Percentiles rank a stretch among this genome's conserved stretches.
Evolutionary conservation across 495 filamentous ascomycete genomes (phyloP).

Genomic region (Achaetomiella virescens): DNA sequence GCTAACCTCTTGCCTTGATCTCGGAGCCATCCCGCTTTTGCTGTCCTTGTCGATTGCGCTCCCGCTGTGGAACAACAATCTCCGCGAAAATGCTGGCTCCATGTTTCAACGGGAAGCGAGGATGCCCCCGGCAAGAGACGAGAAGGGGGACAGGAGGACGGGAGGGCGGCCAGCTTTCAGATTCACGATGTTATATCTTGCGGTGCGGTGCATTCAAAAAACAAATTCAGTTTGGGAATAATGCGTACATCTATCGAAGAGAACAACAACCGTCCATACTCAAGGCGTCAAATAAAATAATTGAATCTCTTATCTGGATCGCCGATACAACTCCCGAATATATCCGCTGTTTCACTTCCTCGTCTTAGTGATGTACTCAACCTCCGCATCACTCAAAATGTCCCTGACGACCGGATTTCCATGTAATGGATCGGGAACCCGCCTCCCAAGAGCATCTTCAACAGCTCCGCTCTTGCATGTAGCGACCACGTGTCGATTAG

Average conservation of each 20-base stretch:
- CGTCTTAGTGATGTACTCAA: conserved; percentile 25
- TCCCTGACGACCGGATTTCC: conserved; percentile 76
- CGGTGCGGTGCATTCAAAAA: no score
- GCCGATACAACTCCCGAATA: not conserved
- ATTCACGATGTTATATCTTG: not conserved
- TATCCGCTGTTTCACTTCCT: not conserved
- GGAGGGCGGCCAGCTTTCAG: no score
- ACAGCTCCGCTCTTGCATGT: conserved; percentile 64
- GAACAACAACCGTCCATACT: no score
- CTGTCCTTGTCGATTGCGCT: not conserved
- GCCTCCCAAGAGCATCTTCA: conserved; percentile 70
- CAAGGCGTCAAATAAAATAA: no score
- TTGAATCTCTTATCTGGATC: not conserved
- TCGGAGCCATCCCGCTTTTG: not conserved
- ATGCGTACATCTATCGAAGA: no score
- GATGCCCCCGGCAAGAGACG: not conserved
- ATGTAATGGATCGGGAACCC: conserved; percentile 78
- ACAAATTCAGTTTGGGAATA: no score
- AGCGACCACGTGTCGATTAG: conserved; percentile 91
- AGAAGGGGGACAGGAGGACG: not conserved
- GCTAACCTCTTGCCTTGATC: conserved; percentile 1
- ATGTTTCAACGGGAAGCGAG: conserved; percentile 1
- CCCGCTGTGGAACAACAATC: conserved; percentile 4
- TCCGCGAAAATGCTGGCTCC: not conserved
- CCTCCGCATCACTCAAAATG: conserved; percentile 44